Conservation (phyloP, 2,329 filamentous ascomycete species). For the Venturia aucupariae region DNA sequence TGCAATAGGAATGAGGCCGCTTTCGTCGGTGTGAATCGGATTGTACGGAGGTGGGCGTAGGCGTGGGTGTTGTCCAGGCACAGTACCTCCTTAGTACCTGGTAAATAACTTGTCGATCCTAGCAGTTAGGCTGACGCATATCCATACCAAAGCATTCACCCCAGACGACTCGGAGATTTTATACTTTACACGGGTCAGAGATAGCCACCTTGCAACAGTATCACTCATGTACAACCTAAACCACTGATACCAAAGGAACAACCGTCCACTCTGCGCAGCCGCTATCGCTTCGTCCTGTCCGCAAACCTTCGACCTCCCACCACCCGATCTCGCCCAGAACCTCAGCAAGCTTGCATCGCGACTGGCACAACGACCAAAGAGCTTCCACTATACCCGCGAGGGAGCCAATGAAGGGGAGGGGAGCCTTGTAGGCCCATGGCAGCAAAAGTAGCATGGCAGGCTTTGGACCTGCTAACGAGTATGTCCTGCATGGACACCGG, state of each 20-base stretch:
- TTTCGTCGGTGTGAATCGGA: background rate
- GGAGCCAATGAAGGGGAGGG: slow-evolving; percentile 8
- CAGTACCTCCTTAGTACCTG: too few relatives aligned
- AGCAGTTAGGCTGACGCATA: background rate
- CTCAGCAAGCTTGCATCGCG: background rate
- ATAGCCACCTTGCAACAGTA: background rate
- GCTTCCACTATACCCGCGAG: background rate
- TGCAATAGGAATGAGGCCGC: background rate
- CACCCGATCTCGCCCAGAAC: background rate
- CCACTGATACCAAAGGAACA: too few relatives aligned
- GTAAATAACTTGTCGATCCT: background rate
- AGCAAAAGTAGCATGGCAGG: slow-evolving; percentile 9
- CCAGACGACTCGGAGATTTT: background rate
- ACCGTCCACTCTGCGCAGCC: background rate
- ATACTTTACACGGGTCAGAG: background rate
- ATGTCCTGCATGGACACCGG: slow-evolving; percentile 4
- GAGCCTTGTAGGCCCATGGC: slow-evolving; percentile 11
- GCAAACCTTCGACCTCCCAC: background rate
- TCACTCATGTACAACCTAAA: background rate
- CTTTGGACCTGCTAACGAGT: slow-evolving; percentile 10
- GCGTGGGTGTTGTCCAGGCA: background rate
- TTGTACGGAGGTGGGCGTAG: background rate
- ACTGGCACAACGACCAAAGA: background rate
- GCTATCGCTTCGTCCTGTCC: background rate
- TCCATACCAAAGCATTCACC: background rate